Evolutionary conservation across 2,329 filamentous ascomycete genomes (phyloP), one percentile per base, ranked within the genome.

Genomic region (Fusarium udum): DNA sequence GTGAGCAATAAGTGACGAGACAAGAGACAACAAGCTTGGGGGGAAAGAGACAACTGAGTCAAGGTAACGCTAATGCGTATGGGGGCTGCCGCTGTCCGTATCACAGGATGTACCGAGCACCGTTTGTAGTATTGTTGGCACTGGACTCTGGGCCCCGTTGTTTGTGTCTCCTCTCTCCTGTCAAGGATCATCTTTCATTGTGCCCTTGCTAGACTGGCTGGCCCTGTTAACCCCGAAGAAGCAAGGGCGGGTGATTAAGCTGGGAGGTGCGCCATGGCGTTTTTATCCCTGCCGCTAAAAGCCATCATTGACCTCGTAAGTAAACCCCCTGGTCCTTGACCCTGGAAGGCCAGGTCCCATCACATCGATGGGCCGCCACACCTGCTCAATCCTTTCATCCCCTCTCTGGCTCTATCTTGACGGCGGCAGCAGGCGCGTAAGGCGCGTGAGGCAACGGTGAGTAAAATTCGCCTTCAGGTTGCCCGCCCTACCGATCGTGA

Each of bases 1-100:
- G 60, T 45, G 72, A 62, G 72, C 57, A 68, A 62, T 48, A 63
- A 69, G 64, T 62, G 65, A 77, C 63, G 74, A 67, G 74, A 57
- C 43, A 78, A 78, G 77, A 78, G 77, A 69, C 52, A 78, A 78
- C 75, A 75, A 70, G 53, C n/a, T n/a, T 22, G 57, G 53, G 76
- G 61, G 77, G 60, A 46, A 79, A 78, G 78, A 79, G 78, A 77
- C 64, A 78, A 79, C 77, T 75, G 69, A 58, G 49, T 70, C 66
- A 61, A 53, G 67, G 60, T 55, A 45, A 39, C 75, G 60, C 73
- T 78, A 77, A 75, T 72, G 74, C 64, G 65, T 31, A 46, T 61
- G 58, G 59, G 57, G 66, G 65, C 32, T 64, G 61, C 53, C 64
- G 65, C 46, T 42, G 46, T 56, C 59, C 55, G 62, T 63, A 62